Evolutionary conservation across 2,329 filamentous ascomycete species (phyloP).

Genomic region (Talaromyces pinophilus): DNA sequence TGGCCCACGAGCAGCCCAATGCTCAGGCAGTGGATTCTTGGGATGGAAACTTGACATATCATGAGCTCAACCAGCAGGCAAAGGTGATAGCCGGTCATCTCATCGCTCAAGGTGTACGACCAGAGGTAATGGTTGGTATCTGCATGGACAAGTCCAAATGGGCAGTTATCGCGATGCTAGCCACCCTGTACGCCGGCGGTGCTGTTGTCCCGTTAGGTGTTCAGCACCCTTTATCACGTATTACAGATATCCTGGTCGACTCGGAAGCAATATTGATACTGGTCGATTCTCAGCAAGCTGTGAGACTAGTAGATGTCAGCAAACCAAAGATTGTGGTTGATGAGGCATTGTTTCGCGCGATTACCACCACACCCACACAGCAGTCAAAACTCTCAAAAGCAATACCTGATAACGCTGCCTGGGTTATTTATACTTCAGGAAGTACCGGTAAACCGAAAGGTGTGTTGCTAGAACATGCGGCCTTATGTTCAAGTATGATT

Average conservation of each 20-base stretch:
- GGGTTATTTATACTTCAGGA: not conserved
- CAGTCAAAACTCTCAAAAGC: not conserved
- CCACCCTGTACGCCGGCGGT: conserved; percentile 10
- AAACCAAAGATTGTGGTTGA: not conserved
- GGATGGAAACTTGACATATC: not conserved
- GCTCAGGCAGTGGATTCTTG: not conserved
- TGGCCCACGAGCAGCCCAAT: not conserved
- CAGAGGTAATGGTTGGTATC: conserved; percentile 37
- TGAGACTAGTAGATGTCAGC: not conserved
- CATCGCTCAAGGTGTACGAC: conserved; percentile 24
- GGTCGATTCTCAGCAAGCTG: not conserved
- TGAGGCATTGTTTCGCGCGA: not conserved
- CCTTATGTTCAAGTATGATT: conserved; percentile 46
- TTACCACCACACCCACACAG: not conserved
- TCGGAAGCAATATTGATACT: not conserved
- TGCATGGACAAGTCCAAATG: conserved; percentile 15
- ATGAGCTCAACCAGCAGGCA: not conserved
- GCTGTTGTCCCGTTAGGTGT: not conserved
- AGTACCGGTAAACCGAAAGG: not conserved
- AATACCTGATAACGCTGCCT: not conserved
- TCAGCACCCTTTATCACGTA: not conserved
- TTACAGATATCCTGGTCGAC: not conserved
- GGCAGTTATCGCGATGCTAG: conserved; percentile 15
- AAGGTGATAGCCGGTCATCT: not conserved
- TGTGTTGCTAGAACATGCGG: not conserved